Percentiles rank a stretch among this genome's conserved stretches.
Conservation (phyloP, 208 protist species). For the Balamuthia mandrillaris region DNA sequence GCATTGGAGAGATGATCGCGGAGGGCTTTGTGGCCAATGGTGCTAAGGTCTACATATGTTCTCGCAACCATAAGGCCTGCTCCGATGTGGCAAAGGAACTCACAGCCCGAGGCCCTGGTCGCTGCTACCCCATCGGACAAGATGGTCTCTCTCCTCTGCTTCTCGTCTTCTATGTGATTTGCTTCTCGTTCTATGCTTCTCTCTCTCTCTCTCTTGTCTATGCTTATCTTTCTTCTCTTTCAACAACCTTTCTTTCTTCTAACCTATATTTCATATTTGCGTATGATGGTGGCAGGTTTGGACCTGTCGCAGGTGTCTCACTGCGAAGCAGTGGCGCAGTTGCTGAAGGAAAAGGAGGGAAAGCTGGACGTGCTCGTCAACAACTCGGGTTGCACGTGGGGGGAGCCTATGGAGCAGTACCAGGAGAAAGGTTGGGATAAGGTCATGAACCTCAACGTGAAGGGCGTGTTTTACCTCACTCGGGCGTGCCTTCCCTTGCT, state of each 20-base stretch:
- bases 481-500: constrained; percentile 29
- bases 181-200: too few species aligned
- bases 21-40: constrained; percentile 56
- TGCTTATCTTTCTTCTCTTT: not conserved
- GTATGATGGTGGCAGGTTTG: not conserved
- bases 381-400: constrained; percentile 45
- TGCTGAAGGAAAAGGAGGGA: not conserved
- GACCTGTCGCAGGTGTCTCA: not conserved
- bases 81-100: not conserved
- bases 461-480: constrained; percentile 49
- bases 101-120: not conserved
- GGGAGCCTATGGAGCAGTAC: constrained; percentile 36
- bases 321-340: not conserved
- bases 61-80: constrained; percentile 39
- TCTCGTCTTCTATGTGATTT: too few species aligned
- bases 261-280: not conserved
- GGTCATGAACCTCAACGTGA: constrained; percentile 37
- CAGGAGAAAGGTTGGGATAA: constrained; percentile 53
- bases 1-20: constrained; percentile 49
- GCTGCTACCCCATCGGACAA: too few species aligned
- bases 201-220: too few species aligned
- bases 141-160: too few species aligned
- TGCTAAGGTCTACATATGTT: constrained; percentile 58
- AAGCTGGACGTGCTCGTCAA: constrained; percentile 43
- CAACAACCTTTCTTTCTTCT: not conserved